Evolutionary conservation across 805 yeast species (phyloP).

Genomic region (Metschnikowia colocasiae): DNA sequence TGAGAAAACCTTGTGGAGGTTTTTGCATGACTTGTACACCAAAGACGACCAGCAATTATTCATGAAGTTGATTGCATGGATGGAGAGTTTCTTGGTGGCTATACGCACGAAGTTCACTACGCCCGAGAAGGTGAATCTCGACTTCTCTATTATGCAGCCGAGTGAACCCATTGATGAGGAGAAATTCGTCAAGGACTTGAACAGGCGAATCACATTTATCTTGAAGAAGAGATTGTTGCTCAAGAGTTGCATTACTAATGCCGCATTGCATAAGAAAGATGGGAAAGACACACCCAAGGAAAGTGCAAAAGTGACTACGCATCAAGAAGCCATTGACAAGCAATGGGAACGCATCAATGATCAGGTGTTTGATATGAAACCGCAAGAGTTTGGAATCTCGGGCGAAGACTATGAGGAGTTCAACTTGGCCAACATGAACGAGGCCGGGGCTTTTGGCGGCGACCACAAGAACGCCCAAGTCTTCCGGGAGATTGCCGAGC

Average conservation of each 20-base stretch:
- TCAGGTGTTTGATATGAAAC: constrained; percentile 24
- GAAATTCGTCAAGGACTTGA: constrained; percentile 37
- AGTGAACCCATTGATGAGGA: constrained; percentile 28
- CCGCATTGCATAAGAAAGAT: constrained; percentile 4
- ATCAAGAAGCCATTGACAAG: constrained; percentile 22
- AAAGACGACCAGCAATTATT: constrained; percentile 72
- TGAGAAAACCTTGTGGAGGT: constrained; percentile 66
- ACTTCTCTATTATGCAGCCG: constrained; percentile 29
- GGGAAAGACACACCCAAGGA: constrained; percentile 19
- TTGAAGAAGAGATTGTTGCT: constrained; percentile 37
- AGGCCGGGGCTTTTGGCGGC: constrained; percentile 6
- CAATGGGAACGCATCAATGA: constrained; percentile 47
- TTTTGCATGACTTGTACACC: constrained; percentile 77
- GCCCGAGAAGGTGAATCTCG: constrained; percentile 39
- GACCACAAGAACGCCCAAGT: constrained; percentile 10
- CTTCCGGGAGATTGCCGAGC: constrained; percentile 13
- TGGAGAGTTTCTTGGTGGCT: constrained; percentile 59
- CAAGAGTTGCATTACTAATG: constrained; percentile 28
- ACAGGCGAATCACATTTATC: constrained; percentile 35
- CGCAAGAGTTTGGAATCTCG: constrained; percentile 36
- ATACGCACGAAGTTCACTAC: constrained; percentile 57
- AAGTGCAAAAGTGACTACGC: constrained; percentile 21
- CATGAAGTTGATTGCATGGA: constrained; percentile 70
- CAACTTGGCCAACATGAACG: constrained; percentile 24
- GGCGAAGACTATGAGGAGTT: constrained; percentile 43